Evolutionary conservation across 352 stramenopile genomes (phyloP), one percentile per base, ranked within the genome.

Genomic region (Globisporangium rhizosaccharum): DNA sequence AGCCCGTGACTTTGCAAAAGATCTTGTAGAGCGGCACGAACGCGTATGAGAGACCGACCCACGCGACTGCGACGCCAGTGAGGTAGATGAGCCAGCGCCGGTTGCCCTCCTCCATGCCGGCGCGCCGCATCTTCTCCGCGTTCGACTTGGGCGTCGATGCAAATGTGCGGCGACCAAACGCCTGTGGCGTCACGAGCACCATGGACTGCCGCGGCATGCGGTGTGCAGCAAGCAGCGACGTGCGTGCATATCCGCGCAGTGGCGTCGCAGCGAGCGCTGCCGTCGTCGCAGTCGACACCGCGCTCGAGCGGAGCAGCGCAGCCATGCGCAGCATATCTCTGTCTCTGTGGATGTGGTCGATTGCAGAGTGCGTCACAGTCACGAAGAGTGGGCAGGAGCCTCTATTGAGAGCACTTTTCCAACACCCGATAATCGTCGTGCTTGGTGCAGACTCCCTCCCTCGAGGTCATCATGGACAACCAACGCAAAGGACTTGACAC

Each of bases 21-120:
- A 98, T 94, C 71, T 99, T 99, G 82, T 99, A 99, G 45, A 99
- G 71, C 50, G 97, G 97, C 37, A 99, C 97, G 17, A 96, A 90
- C 6, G 96, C 96, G 65, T 99, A 99, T 47, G 92, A 97, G 28
- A 98, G 76, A 14, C 96, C 97, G 2, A 99, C 59, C 51, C 90
- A 96, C 11, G 90, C 90, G 20, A 99, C 79, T 1, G 97, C 94
- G 23, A 98, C 85, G n/a, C 93, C 88, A 0, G 84, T 63, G 41
- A 96, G 78, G 81, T 99, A 99, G 54, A 98, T 88, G 56, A 97
- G 76, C 41, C 94, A 76, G 52, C 90, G 90, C 6, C 86, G 69
- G 68, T 98, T 99, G 59, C 85, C 79, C 66, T 96, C 90, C 39
- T 93, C 75, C 33, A 93, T 78, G 53, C 58, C 69, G 30, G 74